Conservation (phyloP, 768 basidiomycete genomes). For the Suillus brevipes region DNA sequence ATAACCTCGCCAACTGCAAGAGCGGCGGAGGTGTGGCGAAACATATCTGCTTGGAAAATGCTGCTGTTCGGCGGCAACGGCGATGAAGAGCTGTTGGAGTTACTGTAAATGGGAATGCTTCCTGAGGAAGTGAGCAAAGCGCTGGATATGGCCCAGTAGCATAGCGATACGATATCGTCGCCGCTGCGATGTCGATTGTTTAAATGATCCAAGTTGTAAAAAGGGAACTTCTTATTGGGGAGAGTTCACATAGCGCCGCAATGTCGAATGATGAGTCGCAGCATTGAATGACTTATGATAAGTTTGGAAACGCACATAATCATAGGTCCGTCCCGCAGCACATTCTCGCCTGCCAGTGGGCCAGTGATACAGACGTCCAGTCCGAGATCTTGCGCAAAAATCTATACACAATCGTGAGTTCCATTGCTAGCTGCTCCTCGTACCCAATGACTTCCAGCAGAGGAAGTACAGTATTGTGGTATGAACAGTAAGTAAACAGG, state of each 20-base stretch:
- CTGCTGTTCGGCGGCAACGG: not conserved
- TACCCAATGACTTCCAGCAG: not conserved
- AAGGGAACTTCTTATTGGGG: not conserved
- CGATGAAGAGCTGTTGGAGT: slow-evolving; percentile 41
- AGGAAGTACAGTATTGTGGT: not conserved
- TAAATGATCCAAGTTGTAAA: not conserved
- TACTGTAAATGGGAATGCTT: slow-evolving; percentile 71
- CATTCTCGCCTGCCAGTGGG: slow-evolving; percentile 47
- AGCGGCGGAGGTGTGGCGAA: slow-evolving; percentile 55
- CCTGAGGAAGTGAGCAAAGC: slow-evolving; percentile 60
- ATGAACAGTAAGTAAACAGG: not conserved
- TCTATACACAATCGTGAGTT: slow-evolving; percentile 56
- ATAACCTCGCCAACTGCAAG: slow-evolving; percentile 56
- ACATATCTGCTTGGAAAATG: slow-evolving; percentile 43
- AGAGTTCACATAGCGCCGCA: slow-evolving; percentile 40
- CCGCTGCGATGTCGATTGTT: slow-evolving; percentile 32
- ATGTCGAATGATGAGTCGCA: slow-evolving; percentile 64
- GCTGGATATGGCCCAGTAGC: slow-evolving; percentile 58
- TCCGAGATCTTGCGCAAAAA: slow-evolving; percentile 60
- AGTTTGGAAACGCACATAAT: slow-evolving; percentile 48
- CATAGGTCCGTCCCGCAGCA: slow-evolving; percentile 55
- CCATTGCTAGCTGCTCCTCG: slow-evolving; percentile 32
- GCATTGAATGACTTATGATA: slow-evolving; percentile 36
- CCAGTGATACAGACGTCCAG: slow-evolving; percentile 62
- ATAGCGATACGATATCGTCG: slow-evolving; percentile 61